Evolutionary conservation across 345 rosid genomes (phyloP).

Genomic region (Toxicodendron radicans): DNA sequence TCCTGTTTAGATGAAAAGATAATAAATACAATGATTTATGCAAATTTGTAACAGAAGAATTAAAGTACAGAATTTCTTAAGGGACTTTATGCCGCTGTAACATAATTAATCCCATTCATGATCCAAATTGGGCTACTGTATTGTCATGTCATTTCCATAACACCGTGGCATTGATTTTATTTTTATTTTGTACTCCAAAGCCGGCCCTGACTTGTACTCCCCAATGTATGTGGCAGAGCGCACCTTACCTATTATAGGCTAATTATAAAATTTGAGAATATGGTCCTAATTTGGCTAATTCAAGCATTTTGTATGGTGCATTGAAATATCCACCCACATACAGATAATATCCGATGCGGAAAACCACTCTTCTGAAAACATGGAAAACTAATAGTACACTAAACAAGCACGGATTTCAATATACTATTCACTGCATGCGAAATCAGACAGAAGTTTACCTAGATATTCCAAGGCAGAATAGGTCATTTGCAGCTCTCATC

Average conservation of each 20-base stretch:
- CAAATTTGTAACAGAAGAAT: background rate
- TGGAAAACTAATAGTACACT: background rate
- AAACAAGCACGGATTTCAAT: background rate
- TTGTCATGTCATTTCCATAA: background rate
- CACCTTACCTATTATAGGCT: background rate
- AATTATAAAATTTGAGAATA: background rate
- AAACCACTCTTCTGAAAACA: background rate
- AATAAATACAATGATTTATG: background rate
- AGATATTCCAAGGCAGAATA: constrained; percentile 66
- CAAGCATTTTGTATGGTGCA: background rate
- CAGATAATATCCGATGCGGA: too few relatives aligned
- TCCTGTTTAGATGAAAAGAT: constrained; percentile 31
- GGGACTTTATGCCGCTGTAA: background rate
- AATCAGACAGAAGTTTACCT: constrained; percentile 38
- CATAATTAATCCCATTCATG: background rate
- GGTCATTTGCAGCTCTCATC: constrained; percentile 74
- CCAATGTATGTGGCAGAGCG: too few relatives aligned
- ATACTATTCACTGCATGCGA: background rate
- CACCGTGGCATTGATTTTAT: background rate
- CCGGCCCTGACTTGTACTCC: background rate
- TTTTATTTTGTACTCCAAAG: background rate
- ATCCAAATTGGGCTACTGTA: background rate
- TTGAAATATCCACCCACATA: background rate
- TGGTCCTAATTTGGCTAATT: background rate
- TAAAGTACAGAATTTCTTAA: background rate